Percentiles rank a stretch among this genome's conserved stretches.
phyloP scores from a whole-genome alignment of 148 eudicot genomes.

The Cornus suecica region DNA sequence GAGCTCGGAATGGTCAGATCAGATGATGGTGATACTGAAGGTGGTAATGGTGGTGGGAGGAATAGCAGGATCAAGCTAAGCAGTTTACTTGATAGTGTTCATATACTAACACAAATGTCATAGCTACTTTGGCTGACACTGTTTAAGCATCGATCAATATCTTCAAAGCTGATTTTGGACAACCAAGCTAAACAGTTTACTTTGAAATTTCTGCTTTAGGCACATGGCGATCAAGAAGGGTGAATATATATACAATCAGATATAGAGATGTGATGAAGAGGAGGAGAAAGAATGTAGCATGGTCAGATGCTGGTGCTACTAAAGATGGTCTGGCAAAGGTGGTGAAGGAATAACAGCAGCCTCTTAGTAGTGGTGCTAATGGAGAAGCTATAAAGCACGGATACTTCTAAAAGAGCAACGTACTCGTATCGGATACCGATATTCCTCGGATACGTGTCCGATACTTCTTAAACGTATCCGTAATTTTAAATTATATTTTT shows the following conservation, averaged over 20 bases:
- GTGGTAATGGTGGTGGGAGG: too few relatives aligned
- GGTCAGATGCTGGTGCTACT: not conserved
- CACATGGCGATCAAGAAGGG: not conserved
- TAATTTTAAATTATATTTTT: too few relatives aligned
- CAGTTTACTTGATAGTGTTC: not conserved
- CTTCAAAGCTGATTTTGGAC: not conserved
- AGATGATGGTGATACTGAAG: too few relatives aligned
- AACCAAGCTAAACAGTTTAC: not conserved
- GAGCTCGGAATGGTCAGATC: too few relatives aligned
- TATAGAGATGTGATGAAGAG: not conserved
- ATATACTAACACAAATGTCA: not conserved
- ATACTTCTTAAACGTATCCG: too few relatives aligned
- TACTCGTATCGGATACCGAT: too few relatives aligned
- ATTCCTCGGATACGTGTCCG: too few relatives aligned
- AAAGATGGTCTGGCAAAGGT: not conserved
- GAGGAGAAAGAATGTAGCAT: not conserved
- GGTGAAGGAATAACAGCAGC: too few relatives aligned
- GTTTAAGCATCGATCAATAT: not conserved
- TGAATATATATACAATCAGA: too few relatives aligned
- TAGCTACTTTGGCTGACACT: not conserved
- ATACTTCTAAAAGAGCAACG: too few relatives aligned
- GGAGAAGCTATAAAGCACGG: not conserved
- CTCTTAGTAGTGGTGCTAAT: too few relatives aligned
- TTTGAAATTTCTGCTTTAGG: not conserved
- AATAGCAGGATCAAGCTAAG: too few relatives aligned